These are phyloP conservation scores for Arachis monticola DNA, from an alignment of 331 rosid species.

Conservation along the genomic window DNA sequence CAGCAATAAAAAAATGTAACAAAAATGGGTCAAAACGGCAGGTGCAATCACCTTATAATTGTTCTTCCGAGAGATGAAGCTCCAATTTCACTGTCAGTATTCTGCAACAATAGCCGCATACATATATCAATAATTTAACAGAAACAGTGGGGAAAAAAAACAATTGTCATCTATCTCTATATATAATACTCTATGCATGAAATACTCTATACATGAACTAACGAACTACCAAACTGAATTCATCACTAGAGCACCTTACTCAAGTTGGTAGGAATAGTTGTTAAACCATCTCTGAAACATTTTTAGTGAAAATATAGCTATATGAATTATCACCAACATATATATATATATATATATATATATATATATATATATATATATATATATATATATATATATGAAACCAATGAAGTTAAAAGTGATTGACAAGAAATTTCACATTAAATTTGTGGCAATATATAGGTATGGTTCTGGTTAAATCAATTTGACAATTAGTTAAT, in stretches of 20 bases:
- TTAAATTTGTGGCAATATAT: slow-evolving; percentile 2
- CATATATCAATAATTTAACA: slow-evolving; percentile 19
- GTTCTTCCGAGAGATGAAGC: slow-evolving; percentile 97
- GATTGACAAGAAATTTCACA: not conserved
- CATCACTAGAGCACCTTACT: slow-evolving; percentile 6
- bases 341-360: too few relatives aligned
- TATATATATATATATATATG: not conserved
- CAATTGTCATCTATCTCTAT: not conserved
- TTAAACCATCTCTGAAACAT: slow-evolving; percentile 22
- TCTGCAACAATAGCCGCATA: slow-evolving; percentile 60
- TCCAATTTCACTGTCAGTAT: slow-evolving; percentile 88
- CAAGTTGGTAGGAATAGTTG: not conserved
- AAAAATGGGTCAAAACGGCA: slow-evolving; percentile 25
- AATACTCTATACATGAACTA: not conserved
- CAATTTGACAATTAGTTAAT: slow-evolving; percentile 12
- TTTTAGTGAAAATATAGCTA: too few relatives aligned
- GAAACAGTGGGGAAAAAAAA: slow-evolving; percentile 22
- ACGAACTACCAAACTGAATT: slow-evolving; percentile 12
- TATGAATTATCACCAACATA: too few relatives aligned
- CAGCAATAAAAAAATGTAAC: slow-evolving; percentile 20
- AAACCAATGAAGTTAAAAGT: slow-evolving; percentile 9
- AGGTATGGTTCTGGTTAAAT: not conserved
- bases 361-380: too few relatives aligned
- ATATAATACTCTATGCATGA: too few relatives aligned
- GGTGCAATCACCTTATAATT: slow-evolving; percentile 66